phyloP scores from a whole-genome alignment of 2,329 filamentous ascomycete genomes.

The Fusarium setosum region DNA sequence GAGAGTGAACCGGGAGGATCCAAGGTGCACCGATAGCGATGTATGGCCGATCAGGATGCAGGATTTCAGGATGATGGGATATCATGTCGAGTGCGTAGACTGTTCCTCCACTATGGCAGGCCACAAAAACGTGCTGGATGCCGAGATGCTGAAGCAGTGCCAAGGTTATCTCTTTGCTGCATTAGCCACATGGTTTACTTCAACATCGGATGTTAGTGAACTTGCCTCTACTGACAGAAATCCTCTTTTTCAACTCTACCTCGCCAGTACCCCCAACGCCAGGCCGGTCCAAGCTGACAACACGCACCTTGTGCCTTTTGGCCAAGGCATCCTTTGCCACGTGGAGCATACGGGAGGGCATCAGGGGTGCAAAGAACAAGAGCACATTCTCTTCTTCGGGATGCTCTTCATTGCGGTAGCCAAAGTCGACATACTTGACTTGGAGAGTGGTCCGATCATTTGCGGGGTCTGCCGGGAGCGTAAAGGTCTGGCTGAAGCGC shows the following conservation, averaged over 20 bases:
- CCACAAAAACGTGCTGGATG: constrained; percentile 15
- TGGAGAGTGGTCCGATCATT: neutral
- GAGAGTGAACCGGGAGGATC: constrained; percentile 15
- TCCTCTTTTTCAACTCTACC: constrained; percentile 9
- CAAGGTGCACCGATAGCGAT: constrained; percentile 13
- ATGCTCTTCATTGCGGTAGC: constrained; percentile 6
- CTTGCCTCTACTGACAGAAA: constrained; percentile 14
- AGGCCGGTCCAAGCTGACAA: constrained; percentile 16
- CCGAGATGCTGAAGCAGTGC: constrained; percentile 1
- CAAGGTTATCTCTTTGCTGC: neutral
- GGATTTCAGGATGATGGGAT: constrained; percentile 23
- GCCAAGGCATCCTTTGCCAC: constrained; percentile 19
- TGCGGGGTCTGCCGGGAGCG: neutral
- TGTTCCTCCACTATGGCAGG: constrained; percentile 25
- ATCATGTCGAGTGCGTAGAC: constrained; percentile 26
- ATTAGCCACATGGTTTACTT: neutral
- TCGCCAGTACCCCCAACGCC: constrained; percentile 17
- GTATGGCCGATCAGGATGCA: constrained; percentile 16
- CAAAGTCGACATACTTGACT: constrained; percentile 21
- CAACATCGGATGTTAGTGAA: neutral
- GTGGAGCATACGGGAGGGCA: constrained; percentile 20
- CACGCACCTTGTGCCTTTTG: constrained; percentile 13
- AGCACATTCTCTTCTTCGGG: constrained; percentile 20
- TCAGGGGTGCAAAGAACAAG: constrained; percentile 16
- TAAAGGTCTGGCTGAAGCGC: constrained; percentile 17